Conservation (phyloP, 441 rosid genomes). For the Rhodomyrtus psidioides region DNA sequence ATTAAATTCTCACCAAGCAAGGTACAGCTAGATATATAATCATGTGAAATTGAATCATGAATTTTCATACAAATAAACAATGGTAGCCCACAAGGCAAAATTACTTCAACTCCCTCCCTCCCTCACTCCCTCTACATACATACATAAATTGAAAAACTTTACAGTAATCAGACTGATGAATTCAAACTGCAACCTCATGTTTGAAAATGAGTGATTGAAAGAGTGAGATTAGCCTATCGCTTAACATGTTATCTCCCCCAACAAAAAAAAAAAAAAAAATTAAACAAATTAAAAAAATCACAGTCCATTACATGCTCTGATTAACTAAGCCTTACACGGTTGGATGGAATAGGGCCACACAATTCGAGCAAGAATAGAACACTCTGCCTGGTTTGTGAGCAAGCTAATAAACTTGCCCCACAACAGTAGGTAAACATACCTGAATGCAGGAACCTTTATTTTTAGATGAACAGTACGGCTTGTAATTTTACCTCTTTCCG, state of each 20-base stretch:
- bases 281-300: neutral
- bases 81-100: neutral
- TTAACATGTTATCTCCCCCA: neutral
- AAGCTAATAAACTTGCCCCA: neutral
- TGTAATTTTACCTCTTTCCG: neutral
- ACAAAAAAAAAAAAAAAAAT: too few species aligned
- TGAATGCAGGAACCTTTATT: neutral
- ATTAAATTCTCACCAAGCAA: neutral
- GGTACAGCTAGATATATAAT: neutral
- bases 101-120: neutral
- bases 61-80: neutral
- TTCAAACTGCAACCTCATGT: neutral
- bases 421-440: neutral
- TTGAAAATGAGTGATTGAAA: neutral
- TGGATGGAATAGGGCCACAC: neutral
- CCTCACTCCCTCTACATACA: neutral
- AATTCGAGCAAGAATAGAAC: neutral
- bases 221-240: neutral
- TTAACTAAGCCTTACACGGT: neutral
- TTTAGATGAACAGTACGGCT: neutral
- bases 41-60: neutral
- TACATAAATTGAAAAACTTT: too few species aligned
- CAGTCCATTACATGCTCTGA: neutral
- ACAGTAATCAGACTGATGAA: neutral
- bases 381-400: neutral